Percentiles rank a stretch among this genome's conserved stretches.
Evolutionary conservation across 768 basidiomycete species (phyloP).

Genomic region (Podaxis carcinomalis): DNA sequence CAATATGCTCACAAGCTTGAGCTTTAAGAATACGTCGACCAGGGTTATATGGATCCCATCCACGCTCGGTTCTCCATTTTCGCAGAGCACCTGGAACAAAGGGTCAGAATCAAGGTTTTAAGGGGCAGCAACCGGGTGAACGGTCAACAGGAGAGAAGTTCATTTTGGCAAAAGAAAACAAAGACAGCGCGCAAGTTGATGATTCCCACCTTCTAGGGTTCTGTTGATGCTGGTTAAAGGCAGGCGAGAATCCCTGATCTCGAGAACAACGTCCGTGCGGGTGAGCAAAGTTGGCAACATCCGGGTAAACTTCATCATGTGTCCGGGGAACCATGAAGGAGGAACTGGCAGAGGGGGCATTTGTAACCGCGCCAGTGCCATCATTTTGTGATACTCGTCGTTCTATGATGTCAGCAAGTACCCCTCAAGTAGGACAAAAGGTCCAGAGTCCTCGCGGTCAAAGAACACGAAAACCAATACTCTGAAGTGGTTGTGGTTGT

Average conservation of each 20-base stretch:
- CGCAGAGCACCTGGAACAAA: constrained; percentile 48
- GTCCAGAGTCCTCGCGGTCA: not conserved
- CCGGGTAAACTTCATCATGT: constrained; percentile 87
- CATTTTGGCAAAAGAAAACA: not conserved
- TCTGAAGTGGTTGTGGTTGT: not conserved
- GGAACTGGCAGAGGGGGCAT: constrained; percentile 54
- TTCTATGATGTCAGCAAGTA: not conserved
- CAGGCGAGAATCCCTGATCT: constrained; percentile 88
- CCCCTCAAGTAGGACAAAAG: not conserved
- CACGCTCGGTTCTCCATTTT: constrained; percentile 67
- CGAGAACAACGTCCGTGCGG: constrained; percentile 87
- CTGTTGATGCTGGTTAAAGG: constrained; percentile 94
- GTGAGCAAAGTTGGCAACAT: constrained; percentile 73
- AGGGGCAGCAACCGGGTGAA: constrained; percentile 1
- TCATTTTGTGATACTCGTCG: constrained; percentile 10
- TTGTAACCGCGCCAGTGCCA: constrained; percentile 33
- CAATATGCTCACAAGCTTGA: constrained; percentile 71
- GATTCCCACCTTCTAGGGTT: constrained; percentile 67
- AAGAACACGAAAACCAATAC: not conserved
- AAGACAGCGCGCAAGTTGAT: constrained; percentile 6
- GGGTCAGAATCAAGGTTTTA: constrained; percentile 15
- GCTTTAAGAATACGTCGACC: constrained; percentile 33
- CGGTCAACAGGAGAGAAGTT: not conserved
- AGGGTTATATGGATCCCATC: constrained; percentile 45
- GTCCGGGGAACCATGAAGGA: constrained; percentile 94